A percentile compares a stretch with the other conserved stretches of the same genome.
These are phyloP conservation scores for Peziza echinospora DNA, from an alignment of 495 filamentous ascomycete genomes.

Conservation along the genomic window DNA sequence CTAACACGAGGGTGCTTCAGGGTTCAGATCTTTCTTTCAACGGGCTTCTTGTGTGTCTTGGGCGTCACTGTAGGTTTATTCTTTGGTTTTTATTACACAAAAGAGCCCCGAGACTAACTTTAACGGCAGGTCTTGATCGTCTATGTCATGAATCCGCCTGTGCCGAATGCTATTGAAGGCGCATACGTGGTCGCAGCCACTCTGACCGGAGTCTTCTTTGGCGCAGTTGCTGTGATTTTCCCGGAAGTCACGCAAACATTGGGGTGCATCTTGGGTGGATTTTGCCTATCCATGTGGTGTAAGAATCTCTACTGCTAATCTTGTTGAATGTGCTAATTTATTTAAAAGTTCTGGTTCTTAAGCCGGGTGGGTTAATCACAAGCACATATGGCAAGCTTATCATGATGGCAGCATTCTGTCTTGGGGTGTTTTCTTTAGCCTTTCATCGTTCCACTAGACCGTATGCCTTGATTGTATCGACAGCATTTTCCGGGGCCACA, in stretches of 20 bases:
- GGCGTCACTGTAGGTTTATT: constrained; percentile 39
- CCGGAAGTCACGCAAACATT: constrained; percentile 70
- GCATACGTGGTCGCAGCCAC: constrained; percentile 68
- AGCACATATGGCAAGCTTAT: constrained; percentile 39
- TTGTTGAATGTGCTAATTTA: background rate
- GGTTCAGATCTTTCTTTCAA: constrained; percentile 61
- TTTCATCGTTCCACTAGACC: constrained; percentile 59
- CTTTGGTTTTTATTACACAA: no score
- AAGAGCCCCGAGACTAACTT: no score
- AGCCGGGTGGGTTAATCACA: constrained; percentile 49
- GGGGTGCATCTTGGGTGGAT: constrained; percentile 71
- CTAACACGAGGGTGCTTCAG: constrained; percentile 19
- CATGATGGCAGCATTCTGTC: constrained; percentile 52
- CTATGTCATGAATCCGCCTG: constrained; percentile 72
- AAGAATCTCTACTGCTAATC: constrained; percentile 2
- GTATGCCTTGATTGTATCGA: constrained; percentile 52
- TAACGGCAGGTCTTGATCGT: constrained; percentile 43
- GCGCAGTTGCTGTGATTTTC: constrained; percentile 55
- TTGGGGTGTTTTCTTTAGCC: constrained; percentile 45
- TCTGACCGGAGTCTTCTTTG: constrained; percentile 55
- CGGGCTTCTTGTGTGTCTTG: constrained; percentile 48
- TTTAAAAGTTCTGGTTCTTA: constrained; percentile 40
- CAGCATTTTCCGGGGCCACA: constrained; percentile 65
- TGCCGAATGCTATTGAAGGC: constrained; percentile 57
- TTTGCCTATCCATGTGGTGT: constrained; percentile 73